A percentile compares a stretch with the other conserved stretches of the same genome.
These are phyloP conservation scores for Trichoderma guizhouense DNA, from an alignment of 2,329 filamentous ascomycete genomes.

Conservation along the genomic window DNA sequence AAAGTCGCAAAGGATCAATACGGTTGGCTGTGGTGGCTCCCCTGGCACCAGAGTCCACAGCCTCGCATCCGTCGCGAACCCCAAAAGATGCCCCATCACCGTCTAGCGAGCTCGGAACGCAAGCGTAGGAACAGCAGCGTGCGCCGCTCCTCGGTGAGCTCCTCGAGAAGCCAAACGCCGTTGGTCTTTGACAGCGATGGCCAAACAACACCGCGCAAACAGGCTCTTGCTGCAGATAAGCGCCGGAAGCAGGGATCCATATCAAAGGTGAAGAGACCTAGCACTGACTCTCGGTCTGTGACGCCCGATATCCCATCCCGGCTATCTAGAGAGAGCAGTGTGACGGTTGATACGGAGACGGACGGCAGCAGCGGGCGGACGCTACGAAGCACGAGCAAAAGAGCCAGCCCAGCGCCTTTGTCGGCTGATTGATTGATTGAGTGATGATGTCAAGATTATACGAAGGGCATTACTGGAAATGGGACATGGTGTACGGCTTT, in stretches of 20 bases:
- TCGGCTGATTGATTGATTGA: slow-evolving; percentile 8
- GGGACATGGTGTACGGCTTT: not conserved
- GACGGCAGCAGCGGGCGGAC: slow-evolving; percentile 25
- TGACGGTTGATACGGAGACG: slow-evolving; percentile 23
- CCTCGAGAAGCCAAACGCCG: slow-evolving; percentile 49
- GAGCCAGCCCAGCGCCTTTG: slow-evolving; percentile 20
- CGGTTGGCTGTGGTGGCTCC: slow-evolving; percentile 83
- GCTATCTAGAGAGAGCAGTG: slow-evolving; percentile 47
- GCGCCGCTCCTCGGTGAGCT: slow-evolving; percentile 51
- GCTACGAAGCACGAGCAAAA: slow-evolving; percentile 25
- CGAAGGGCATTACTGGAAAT: slow-evolving; percentile 4
- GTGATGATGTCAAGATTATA: slow-evolving; percentile 1
- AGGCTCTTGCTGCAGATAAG: slow-evolving; percentile 50
- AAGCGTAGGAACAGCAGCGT: slow-evolving; percentile 51
- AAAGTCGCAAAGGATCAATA: slow-evolving; percentile 65
- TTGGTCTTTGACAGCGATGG: slow-evolving; percentile 45
- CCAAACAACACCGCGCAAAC: slow-evolving; percentile 38
- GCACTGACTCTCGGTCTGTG: slow-evolving; percentile 49
- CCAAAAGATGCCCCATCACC: slow-evolving; percentile 39
- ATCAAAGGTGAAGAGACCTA: slow-evolving; percentile 42
- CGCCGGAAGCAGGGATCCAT: slow-evolving; percentile 49
- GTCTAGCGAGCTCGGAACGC: slow-evolving; percentile 44
- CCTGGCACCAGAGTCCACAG: slow-evolving; percentile 51
- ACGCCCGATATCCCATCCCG: slow-evolving; percentile 56
- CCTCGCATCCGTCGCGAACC: slow-evolving; percentile 32